phyloP scores from a whole-genome alignment of 257 asterid genomes.

The Plantago elongata region DNA sequence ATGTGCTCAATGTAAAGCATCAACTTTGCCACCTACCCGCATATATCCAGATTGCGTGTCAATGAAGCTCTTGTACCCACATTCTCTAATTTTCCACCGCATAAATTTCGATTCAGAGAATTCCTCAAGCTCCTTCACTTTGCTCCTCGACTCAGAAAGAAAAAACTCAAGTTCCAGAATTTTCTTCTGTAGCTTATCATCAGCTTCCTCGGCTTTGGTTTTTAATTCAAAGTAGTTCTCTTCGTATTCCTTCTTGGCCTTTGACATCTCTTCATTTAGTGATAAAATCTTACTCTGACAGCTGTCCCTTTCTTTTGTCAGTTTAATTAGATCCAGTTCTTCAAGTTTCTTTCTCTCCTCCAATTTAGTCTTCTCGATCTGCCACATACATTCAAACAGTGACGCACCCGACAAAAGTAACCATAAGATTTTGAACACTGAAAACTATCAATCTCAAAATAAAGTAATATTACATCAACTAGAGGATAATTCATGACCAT shows the following conservation, averaged over 20 bases:
- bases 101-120: conserved; percentile 71
- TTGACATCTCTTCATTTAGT: conserved; percentile 48
- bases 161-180: conserved; percentile 57
- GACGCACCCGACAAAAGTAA: conserved; percentile 6
- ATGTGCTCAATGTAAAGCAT: conserved; percentile 13
- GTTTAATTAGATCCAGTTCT: conserved; percentile 45
- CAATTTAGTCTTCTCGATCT: conserved; percentile 64
- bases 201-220: conserved; percentile 49
- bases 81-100: conserved; percentile 78
- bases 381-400: conserved; percentile 24
- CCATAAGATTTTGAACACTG: background rate
- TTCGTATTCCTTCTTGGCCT: conserved; percentile 50
- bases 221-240: conserved; percentile 43
- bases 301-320: conserved; percentile 53
- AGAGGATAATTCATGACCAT: no score
- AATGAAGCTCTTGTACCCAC: conserved; percentile 59
- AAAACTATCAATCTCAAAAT: no score
- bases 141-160: conserved; percentile 61
- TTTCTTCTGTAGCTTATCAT: conserved; percentile 55
- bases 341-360: conserved; percentile 65
- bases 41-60: conserved; percentile 67
- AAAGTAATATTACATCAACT: no score
- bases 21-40: conserved; percentile 47
- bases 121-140: conserved; percentile 74
- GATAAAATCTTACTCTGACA: conserved; percentile 53